phyloP scores from a whole-genome alignment of 345 rosid genomes.

The Clarkia xantiana region DNA sequence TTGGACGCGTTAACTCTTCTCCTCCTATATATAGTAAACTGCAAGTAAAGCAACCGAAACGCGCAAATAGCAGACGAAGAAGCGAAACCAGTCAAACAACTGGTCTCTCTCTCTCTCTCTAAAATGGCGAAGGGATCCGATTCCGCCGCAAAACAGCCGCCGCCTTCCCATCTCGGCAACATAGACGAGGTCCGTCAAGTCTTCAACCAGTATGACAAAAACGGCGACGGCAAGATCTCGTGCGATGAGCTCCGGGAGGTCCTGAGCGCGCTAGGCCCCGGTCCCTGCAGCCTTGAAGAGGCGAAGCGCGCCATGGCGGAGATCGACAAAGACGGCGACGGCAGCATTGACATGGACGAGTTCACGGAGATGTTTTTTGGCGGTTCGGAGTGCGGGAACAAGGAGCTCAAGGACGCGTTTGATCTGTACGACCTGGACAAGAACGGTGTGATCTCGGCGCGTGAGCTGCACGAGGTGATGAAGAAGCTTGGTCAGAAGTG shows the following conservation, averaged over 20 bases:
- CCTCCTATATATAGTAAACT: no score
- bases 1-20: no score
- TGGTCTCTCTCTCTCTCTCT: background rate
- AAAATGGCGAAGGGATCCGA: background rate
- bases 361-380: conserved; percentile 34
- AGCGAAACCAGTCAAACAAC: no score
- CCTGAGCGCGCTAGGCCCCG: conserved; percentile 36
- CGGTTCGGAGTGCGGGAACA: conserved; percentile 10
- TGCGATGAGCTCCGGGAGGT: conserved; percentile 46
- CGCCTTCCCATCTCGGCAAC: conserved; percentile 4
- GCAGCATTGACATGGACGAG: conserved; percentile 65
- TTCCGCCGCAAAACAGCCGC: background rate
- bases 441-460: conserved; percentile 68
- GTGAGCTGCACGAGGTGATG: conserved; percentile 66
- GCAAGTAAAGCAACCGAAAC: no score
- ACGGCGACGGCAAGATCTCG: conserved; percentile 90
- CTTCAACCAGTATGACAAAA: conserved; percentile 65
- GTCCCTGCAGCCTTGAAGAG: conserved; percentile 35
- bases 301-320: conserved; percentile 46
- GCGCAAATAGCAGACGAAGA: no score
- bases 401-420: conserved; percentile 74
- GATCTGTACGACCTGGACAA: conserved; percentile 67
- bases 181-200: conserved; percentile 38
- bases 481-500: conserved; percentile 68
- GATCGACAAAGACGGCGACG: conserved; percentile 83